phyloP scores from a whole-genome alignment of 23 red algal genomes.

The Gracilaria caudata region DNA sequence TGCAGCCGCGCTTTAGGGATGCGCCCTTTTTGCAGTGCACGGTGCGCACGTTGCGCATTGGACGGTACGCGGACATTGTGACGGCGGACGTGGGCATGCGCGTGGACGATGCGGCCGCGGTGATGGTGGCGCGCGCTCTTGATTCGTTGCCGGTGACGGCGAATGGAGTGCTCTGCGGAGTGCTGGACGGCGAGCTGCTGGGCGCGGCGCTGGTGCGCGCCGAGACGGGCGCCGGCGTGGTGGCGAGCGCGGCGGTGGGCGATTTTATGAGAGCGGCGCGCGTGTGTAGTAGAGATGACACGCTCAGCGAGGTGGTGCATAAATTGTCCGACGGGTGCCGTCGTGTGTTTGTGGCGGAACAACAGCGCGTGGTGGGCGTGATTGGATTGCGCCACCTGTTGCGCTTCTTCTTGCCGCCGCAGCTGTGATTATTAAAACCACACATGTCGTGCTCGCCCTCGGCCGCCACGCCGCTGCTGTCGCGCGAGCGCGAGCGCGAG shows the following conservation, averaged over 20 bases:
- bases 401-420: conserved; percentile 33
- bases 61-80: neutral
- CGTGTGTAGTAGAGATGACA: neutral
- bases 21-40: neutral
- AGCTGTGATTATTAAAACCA: neutral
- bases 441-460: neutral
- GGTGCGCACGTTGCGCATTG: neutral
- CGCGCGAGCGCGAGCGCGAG: neutral
- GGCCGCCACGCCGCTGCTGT: neutral
- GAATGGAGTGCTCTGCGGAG: neutral
- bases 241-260: neutral
- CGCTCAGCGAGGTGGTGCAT: neutral
- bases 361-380: conserved; percentile 5
- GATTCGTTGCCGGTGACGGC: conserved; percentile 18
- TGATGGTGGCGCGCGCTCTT: neutral
- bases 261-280: neutral
- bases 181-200: conserved; percentile 21
- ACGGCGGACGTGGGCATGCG: conserved; percentile 4
- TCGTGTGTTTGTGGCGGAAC: conserved; percentile 11
- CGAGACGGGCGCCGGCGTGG: neutral
- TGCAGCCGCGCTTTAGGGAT: conserved; percentile 15
- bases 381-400: conserved; percentile 25
- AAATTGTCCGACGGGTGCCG: neutral
- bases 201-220: conserved; percentile 3
- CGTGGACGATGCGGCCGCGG: neutral